Evolutionary conservation across 148 eudicot species (phyloP).

Genomic region (Spergularia bocconei): DNA sequence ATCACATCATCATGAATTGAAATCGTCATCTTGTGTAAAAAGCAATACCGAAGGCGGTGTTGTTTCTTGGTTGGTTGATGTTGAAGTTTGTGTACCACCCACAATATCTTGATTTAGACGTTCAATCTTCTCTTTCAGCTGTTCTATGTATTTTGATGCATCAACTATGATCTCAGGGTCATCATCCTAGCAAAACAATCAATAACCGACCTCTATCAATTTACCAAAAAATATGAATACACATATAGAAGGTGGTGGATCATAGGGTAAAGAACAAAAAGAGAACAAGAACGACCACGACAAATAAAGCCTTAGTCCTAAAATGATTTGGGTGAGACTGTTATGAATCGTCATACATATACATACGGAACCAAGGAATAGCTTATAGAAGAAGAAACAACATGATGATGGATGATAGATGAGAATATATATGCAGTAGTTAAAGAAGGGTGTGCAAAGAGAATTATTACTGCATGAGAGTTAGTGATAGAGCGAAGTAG

Average conservation of each 20-base stretch:
- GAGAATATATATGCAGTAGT: too few species aligned
- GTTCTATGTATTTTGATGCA: constrained; percentile 79
- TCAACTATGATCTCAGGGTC: constrained; percentile 67
- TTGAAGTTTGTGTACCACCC: constrained; percentile 41
- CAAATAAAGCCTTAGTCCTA: too few species aligned
- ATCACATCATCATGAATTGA: background rate
- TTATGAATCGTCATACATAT: too few species aligned
- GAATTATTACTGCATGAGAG: constrained; percentile 79
- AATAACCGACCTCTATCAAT: background rate
- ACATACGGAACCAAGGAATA: too few species aligned
- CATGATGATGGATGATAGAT: too few species aligned
- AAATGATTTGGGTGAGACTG: too few species aligned
- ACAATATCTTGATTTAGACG: constrained; percentile 54
- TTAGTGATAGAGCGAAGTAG: constrained; percentile 88
- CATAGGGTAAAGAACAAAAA: too few species aligned
- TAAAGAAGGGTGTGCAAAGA: background rate
- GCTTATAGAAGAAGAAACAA: too few species aligned
- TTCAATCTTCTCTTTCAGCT: constrained; percentile 75
- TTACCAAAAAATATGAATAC: background rate
- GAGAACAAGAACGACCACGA: too few species aligned
- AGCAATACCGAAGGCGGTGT: constrained; percentile 48
- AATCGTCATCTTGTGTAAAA: background rate
- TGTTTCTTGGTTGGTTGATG: constrained; percentile 41
- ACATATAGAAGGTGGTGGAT: background rate
- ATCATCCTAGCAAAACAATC: constrained; percentile 37